These are phyloP conservation scores for Tilletia horrida DNA, from an alignment of 1,284 basidiomycete genomes.

Conservation along the genomic window DNA sequence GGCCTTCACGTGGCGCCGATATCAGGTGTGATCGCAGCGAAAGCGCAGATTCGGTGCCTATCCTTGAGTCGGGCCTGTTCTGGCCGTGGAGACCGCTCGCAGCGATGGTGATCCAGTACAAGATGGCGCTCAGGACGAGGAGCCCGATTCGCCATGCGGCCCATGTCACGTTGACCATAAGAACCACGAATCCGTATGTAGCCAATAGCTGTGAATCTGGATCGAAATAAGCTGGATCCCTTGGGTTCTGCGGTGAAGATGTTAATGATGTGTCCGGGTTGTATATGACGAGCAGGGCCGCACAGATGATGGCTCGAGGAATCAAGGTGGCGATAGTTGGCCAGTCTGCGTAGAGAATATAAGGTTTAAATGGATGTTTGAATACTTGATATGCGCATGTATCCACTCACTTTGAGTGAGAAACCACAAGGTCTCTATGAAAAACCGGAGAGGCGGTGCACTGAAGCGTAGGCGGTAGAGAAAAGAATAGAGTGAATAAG, in stretches of 20 bases:
- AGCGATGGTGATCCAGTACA: slow-evolving; percentile 25
- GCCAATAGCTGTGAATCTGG: slow-evolving; percentile 23
- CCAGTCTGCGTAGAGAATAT: slow-evolving; percentile 28
- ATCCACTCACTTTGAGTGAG: slow-evolving; percentile 32
- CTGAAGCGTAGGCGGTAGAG: slow-evolving; percentile 31
- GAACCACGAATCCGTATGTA: slow-evolving; percentile 30
- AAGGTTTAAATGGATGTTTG: background rate
- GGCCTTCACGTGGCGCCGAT: too few relatives aligned
- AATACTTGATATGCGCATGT: background rate
- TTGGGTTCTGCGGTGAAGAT: slow-evolving; percentile 5
- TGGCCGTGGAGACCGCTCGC: background rate
- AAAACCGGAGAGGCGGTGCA: slow-evolving; percentile 25
- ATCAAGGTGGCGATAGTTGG: slow-evolving; percentile 37
- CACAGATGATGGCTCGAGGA: slow-evolving; percentile 35
- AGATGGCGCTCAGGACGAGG: slow-evolving; percentile 24
- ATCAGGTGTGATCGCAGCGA: background rate
- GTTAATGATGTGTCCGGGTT: slow-evolving; percentile 23
- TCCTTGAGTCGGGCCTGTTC: background rate
- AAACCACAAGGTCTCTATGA: slow-evolving; percentile 39
- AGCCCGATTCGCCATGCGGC: slow-evolving; percentile 34
- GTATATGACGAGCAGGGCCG: slow-evolving; percentile 31
- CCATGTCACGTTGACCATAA: slow-evolving; percentile 36
- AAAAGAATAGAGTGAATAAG: slow-evolving; percentile 37
- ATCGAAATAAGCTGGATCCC: slow-evolving; percentile 34
- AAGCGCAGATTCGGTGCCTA: background rate